These are phyloP conservation scores for Aeschynomene evenia DNA, from an alignment of 306 rosid species.

Conservation along the genomic window DNA sequence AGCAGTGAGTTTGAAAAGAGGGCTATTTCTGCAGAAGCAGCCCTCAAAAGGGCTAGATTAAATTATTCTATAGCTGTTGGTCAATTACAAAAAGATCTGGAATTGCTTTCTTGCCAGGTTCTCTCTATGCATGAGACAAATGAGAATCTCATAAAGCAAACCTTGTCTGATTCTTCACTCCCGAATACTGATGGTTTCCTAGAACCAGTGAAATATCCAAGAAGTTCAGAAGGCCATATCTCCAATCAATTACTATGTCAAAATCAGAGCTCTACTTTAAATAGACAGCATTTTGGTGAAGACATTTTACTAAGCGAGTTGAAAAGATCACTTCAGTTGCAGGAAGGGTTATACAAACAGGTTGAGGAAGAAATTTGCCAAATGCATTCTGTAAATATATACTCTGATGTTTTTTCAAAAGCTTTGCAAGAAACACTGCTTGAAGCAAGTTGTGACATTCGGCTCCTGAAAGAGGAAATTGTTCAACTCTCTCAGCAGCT, in stretches of 20 bases:
- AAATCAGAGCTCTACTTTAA: slow-evolving; percentile 45
- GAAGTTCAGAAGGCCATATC: slow-evolving; percentile 42
- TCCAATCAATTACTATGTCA: slow-evolving; percentile 45
- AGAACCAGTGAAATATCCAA: slow-evolving; percentile 42
- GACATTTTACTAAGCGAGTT: slow-evolving; percentile 58
- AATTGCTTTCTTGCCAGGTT: slow-evolving; percentile 83
- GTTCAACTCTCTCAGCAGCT: slow-evolving; percentile 69
- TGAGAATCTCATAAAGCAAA: slow-evolving; percentile 82
- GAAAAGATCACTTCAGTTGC: slow-evolving; percentile 73
- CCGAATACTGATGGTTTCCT: slow-evolving; percentile 46
- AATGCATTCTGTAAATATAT: slow-evolving; percentile 66
- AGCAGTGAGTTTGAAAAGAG: slow-evolving; percentile 85
- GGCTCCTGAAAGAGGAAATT: slow-evolving; percentile 50
- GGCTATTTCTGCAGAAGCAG: slow-evolving; percentile 80
- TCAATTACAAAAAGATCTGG: slow-evolving; percentile 97
- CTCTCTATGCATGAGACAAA: slow-evolving; percentile 87
- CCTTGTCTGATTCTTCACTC: slow-evolving; percentile 66
- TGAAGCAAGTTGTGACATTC: slow-evolving; percentile 62
- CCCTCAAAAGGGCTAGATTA: slow-evolving; percentile 92
- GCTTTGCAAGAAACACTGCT: slow-evolving; percentile 74
- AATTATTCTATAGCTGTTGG: slow-evolving; percentile 95
- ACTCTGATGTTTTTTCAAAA: slow-evolving; percentile 81
- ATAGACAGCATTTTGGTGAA: slow-evolving; percentile 58
- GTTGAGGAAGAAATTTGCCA: slow-evolving; percentile 84
- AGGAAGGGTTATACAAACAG: slow-evolving; percentile 77